A percentile compares a stretch with the other conserved stretches of the same genome.
Conservation (phyloP, 768 basidiomycete genomes). For the Amanita inopinata region DNA sequence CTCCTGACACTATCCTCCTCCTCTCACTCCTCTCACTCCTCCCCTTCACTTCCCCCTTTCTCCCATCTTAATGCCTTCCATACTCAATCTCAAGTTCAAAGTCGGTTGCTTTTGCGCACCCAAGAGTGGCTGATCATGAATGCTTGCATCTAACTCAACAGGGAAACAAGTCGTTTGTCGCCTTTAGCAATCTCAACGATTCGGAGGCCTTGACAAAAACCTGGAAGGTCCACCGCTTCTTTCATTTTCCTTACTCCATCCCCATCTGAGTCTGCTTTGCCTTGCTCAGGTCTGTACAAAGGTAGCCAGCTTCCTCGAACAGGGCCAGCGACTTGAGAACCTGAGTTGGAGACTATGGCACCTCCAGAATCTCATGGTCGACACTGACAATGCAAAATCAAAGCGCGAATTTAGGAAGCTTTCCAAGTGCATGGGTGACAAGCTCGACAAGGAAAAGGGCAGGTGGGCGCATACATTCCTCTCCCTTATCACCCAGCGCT, state of each 20-base stretch:
- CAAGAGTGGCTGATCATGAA: neutral
- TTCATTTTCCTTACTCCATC: conserved; percentile 9
- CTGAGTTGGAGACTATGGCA: conserved; percentile 90
- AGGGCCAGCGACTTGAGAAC: conserved; percentile 87
- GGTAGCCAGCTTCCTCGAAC: conserved; percentile 85
- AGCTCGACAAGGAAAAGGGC: conserved; percentile 88
- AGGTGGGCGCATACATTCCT: conserved; percentile 36
- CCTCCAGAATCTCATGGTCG: conserved; percentile 85
- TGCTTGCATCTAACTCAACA: conserved; percentile 23
- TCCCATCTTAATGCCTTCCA: conserved; percentile 52
- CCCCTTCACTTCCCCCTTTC: conserved; percentile 10
- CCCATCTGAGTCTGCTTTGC: conserved; percentile 2
- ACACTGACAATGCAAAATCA: conserved; percentile 80
- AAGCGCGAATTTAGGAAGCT: conserved; percentile 89
- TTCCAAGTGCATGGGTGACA: conserved; percentile 83
- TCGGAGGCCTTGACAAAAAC: conserved; percentile 80
- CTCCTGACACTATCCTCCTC: too few species aligned
- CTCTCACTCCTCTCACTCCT: conserved; percentile 11
- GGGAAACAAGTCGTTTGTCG: conserved; percentile 94
- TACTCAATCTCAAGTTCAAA: conserved; percentile 84
- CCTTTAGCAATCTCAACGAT: conserved; percentile 83
- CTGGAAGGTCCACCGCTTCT: conserved; percentile 58
- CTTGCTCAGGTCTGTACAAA: conserved; percentile 69
- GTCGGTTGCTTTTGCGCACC: conserved; percentile 23
- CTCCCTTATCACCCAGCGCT: conserved; percentile 1